Evolutionary conservation across 176 grass and related monocot genomes (phyloP), one percentile per base, ranked within the genome.

Genomic region (Hsuehochloa calcarea): DNA sequence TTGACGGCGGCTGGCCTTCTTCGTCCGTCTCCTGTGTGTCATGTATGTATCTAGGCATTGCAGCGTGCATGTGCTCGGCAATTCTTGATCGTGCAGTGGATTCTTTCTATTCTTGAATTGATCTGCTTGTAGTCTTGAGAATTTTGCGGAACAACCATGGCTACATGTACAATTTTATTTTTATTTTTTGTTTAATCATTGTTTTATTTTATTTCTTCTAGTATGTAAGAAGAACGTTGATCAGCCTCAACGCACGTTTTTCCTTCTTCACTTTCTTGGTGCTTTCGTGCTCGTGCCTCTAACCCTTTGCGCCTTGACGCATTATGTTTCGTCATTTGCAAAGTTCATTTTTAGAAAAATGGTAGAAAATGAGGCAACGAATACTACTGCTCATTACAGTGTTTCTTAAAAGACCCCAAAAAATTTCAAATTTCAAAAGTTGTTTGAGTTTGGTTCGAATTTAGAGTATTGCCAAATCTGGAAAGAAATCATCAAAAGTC

Each of bases 11-110:
- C 67, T 14, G 37, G 13, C 12, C 47, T 27, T 20, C 61, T 13
- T 34, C 74, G 6, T 35, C 23, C 17, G 3, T 75, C 59, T 72
- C 41, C 70, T 22, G 39, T 64, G 55, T 73, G 49, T 61, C 84
- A 78, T 88, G 85, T 88, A 88, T 47, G 82, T 86, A 90, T 70
- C 65, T n/a, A 56, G 51, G 55, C 88, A 82, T 74, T 58, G 34
- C 41, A 63, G 23, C 65, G 26, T 14, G 60, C 22, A 64, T 80
- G 52, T 54, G 37, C 70, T 8, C 29, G 19, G 40, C 12, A 47
- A 17, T 70, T 89, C 82, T 40, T 77, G 56, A 81, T 64, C 35
- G 45, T 14, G 50, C 51, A 38, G 84, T 37, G 34, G 79, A 74
- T 58, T 87, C 55, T 55, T 89, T 13, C 38, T 75, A 52, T 67